Conservation (phyloP, 192 early-diverging fungal species). For the Coemansia sp. region DNA sequence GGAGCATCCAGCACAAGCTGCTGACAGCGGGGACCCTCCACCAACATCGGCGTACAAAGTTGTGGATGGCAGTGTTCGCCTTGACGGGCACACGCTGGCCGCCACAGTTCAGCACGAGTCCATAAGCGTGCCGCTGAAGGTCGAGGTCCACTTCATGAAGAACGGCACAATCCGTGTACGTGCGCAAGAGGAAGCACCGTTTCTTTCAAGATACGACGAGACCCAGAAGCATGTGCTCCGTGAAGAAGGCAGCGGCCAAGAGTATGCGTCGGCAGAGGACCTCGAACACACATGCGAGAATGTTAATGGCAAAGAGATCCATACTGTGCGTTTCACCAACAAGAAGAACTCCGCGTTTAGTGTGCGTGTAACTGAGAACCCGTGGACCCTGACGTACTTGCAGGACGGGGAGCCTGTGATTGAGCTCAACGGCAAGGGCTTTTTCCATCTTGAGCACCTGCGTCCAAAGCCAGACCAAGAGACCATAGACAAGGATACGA, state of each 20-base stretch:
- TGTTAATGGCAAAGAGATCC: slow-evolving; percentile 10
- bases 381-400: slow-evolving; percentile 45
- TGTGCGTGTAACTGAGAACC: slow-evolving; percentile 44
- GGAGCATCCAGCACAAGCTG: slow-evolving; percentile 17
- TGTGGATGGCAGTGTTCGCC: slow-evolving; percentile 57
- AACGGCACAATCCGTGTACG: slow-evolving; percentile 61
- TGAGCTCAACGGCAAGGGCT: slow-evolving; percentile 78
- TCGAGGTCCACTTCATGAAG: slow-evolving; percentile 57
- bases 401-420: slow-evolving; percentile 53
- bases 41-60: slow-evolving; percentile 65
- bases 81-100: slow-evolving; percentile 49
- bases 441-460: slow-evolving; percentile 83
- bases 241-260: slow-evolving; percentile 31
- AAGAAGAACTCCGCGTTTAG: slow-evolving; percentile 16
- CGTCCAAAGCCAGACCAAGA: slow-evolving; percentile 41
- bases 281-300: slow-evolving; percentile 21
- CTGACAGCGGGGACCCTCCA: background rate
- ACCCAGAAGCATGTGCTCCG: slow-evolving; percentile 58
- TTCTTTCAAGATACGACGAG: slow-evolving; percentile 68
- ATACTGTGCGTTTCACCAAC: slow-evolving; percentile 31
- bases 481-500: slow-evolving; percentile 50
- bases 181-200: slow-evolving; percentile 65
- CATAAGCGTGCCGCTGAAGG: slow-evolving; percentile 35
- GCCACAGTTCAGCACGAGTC: slow-evolving; percentile 22
- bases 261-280: slow-evolving; percentile 29